These are phyloP conservation scores for Yamadazyma epiphylla DNA, from an alignment of 1,139 yeast genomes.

Conservation along the genomic window DNA sequence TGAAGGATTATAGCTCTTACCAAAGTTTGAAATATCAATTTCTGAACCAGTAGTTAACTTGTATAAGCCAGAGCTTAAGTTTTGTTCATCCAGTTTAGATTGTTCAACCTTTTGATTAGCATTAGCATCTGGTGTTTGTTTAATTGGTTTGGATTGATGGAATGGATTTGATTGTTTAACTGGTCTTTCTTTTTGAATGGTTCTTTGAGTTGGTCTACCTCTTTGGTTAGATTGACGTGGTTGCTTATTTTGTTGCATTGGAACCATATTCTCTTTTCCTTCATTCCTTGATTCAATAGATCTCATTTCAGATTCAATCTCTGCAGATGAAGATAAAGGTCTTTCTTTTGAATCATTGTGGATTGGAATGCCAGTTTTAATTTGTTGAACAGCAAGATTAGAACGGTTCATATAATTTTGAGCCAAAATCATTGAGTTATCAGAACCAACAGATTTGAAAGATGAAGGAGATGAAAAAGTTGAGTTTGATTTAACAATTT, in stretches of 20 bases:
- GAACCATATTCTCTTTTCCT: conserved; percentile 9
- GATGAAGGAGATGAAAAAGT: conserved; percentile 14
- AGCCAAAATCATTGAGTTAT: conserved; percentile 8
- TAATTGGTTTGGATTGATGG: too few relatives aligned
- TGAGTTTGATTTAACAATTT: conserved; percentile 8
- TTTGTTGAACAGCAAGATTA: conserved; percentile 9
- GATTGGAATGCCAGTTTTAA: conserved; percentile 9
- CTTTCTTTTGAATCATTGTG: conserved; percentile 15
- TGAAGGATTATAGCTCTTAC: conserved; percentile 39
- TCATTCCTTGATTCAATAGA: conserved; percentile 1
- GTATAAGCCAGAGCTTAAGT: conserved; percentile 1
- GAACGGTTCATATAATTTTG: conserved; percentile 3
- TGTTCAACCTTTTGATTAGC: conserved; percentile 1
- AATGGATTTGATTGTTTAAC: not conserved
- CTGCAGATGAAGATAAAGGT: conserved; percentile 30
- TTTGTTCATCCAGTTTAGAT: too few relatives aligned
- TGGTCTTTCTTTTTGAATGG: conserved; percentile 1
- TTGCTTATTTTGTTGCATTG: not conserved
- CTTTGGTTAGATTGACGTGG: conserved; percentile 1
- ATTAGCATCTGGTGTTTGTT: not conserved
- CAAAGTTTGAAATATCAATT: conserved; percentile 40
- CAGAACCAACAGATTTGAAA: conserved; percentile 17
- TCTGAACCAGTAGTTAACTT: conserved; percentile 30
- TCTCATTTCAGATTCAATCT: conserved; percentile 17
- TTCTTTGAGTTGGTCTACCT: conserved; percentile 1